Evolutionary conservation across 1,284 basidiomycete genomes (phyloP).

Genomic region (Papiliotrema terrestris): DNA sequence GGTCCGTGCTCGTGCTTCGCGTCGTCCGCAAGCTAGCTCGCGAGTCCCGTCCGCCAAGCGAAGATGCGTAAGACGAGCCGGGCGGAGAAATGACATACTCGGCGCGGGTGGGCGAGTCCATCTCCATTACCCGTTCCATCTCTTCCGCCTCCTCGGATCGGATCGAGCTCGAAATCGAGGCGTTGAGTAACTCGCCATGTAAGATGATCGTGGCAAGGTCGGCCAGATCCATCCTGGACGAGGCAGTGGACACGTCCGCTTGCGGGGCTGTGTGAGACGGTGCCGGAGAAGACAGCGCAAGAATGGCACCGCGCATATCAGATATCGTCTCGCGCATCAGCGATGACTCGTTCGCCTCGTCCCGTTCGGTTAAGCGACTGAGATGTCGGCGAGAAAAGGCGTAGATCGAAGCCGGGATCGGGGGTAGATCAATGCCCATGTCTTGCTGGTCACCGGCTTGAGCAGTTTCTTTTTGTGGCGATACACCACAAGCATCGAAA

Average conservation of each 20-base stretch:
- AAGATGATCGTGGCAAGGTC: conserved; percentile 4
- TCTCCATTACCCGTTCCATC: conserved; percentile 38
- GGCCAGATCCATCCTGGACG: not conserved
- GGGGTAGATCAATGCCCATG: conserved; percentile 24
- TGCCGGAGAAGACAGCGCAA: not conserved
- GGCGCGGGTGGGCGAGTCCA: conserved; percentile 36
- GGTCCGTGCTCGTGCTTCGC: not conserved
- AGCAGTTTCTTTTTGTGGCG: not conserved
- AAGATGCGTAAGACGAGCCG: conserved; percentile 6
- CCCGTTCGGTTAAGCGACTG: conserved; percentile 1
- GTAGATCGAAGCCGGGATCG: conserved; percentile 13
- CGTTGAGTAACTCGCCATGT: not conserved
- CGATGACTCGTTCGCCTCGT: conserved; percentile 8
- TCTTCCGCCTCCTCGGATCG: conserved; percentile 19
- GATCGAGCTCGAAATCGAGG: not conserved
- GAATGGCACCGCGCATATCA: conserved; percentile 2
- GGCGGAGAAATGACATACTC: conserved; percentile 36
- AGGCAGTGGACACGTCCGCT: too few species aligned
- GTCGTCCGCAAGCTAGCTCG: not conserved
- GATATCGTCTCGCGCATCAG: conserved; percentile 1
- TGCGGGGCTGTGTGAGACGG: not conserved
- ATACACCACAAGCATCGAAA: conserved; percentile 14
- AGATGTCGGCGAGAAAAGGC: not conserved
- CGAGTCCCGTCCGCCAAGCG: conserved; percentile 1
- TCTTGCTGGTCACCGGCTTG: not conserved